Base-by-base conservation (phyloP, 1,284 basidiomycete species). In the Neolentinus lepideus region DNA sequence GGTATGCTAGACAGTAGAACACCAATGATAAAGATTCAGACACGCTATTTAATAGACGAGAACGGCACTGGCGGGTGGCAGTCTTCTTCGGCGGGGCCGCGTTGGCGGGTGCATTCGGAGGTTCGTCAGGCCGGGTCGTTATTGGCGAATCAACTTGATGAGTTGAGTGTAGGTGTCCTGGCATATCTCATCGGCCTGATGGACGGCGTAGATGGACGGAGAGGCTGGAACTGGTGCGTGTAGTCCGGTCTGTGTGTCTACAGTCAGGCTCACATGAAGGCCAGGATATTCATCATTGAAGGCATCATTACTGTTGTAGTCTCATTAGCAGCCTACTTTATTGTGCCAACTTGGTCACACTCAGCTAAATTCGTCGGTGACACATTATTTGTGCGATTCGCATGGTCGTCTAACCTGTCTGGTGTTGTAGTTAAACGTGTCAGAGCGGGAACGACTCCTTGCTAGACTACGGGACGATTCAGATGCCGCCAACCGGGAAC, bases 21-120 rank as follows among this genome's bases (percentile, higher is more conserved):
- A 2, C 52, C 19, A 36, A 11, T 27, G 21, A 46, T 19, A 25
- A 2, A 51, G 79, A 79, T 25, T 10, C 24, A 47, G 9, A 11
- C 19, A 21, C n/a, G n/a, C n/a, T n/a, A n/a, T n/a, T n/a, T n/a
- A n/a, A n/a, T n/a, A 50, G 47, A 51, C 71, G 70, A 29, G 82
- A 85, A 63, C 75, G 83, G 2, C 79, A 81, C 58, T 80, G 77
- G 71, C 73, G 84, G 43, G 80, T 85, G 1, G 79, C 80, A 0
- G 70, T 85, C 46, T 82, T 83, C 65, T 83, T 84, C 58, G 79
- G 79, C 22, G 79, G 77, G 52, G 76, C 81, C 1, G 79, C 80
- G 1, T 64, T 84, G 26, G 77, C 82, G 3, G 81, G 81, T 24
- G 78, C 79, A 1, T 82, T 84, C 60, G 81, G 81, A 59, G 81